phyloP scores from a whole-genome alignment of 306 rosid species.

The Hylodesmum podocarpum region DNA sequence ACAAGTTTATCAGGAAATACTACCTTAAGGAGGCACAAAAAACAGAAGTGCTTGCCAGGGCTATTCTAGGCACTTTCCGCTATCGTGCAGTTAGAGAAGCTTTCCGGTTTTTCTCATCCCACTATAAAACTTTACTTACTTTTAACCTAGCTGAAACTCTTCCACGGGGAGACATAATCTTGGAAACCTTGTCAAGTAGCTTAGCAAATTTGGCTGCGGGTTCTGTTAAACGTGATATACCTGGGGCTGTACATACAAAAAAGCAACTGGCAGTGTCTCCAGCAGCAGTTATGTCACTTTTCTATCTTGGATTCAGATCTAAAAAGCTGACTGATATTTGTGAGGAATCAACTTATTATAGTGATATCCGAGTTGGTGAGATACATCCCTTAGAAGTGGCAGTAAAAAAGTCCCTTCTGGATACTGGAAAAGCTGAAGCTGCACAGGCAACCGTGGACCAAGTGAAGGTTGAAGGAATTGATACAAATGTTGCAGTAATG shows the following conservation, averaged over 20 bases:
- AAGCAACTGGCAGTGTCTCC: slow-evolving; percentile 49
- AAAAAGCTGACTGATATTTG: slow-evolving; percentile 38
- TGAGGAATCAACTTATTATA: slow-evolving; percentile 41
- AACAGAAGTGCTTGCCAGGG: slow-evolving; percentile 77
- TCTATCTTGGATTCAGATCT: slow-evolving; percentile 59
- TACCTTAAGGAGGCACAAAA: slow-evolving; percentile 60
- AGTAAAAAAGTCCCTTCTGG: slow-evolving; percentile 64
- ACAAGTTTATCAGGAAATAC: slow-evolving; percentile 68
- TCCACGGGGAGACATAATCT: slow-evolving; percentile 81
- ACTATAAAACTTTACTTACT: slow-evolving; percentile 72
- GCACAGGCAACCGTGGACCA: slow-evolving; percentile 90
- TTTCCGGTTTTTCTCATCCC: slow-evolving; percentile 57
- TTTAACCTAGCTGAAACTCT: slow-evolving; percentile 92
- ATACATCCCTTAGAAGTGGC: slow-evolving; percentile 70
- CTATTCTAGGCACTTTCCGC: slow-evolving; percentile 68
- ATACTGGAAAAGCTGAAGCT: slow-evolving; percentile 82
- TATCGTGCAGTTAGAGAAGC: slow-evolving; percentile 83
- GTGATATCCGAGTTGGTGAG: slow-evolving; percentile 81
- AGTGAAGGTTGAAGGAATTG: slow-evolving; percentile 97
- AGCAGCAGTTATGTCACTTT: slow-evolving; percentile 60
- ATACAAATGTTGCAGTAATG: slow-evolving; percentile 92
- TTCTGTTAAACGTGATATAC: slow-evolving; percentile 47
- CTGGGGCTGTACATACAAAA: slow-evolving; percentile 50
- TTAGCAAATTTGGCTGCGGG: slow-evolving; percentile 46
- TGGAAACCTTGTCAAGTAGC: slow-evolving; percentile 68